phyloP scores from a whole-genome alignment of 208 protist species.

The Leishmania gerbilli region DNA sequence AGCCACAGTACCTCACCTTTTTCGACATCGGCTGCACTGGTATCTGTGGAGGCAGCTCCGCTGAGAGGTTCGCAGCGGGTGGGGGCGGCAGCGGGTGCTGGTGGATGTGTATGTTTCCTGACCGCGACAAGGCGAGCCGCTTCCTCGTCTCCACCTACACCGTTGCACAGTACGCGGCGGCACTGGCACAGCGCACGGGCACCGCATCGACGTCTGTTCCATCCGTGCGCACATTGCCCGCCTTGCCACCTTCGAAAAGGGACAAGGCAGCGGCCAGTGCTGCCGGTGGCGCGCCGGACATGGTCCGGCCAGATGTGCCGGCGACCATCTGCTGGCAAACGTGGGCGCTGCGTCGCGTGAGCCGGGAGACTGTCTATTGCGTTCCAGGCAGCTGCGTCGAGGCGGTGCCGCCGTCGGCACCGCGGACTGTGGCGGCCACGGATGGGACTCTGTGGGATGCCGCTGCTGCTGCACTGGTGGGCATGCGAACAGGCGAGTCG shows the following conservation, averaged over 20 bases:
- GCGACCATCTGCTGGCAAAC: slow-evolving; percentile 18
- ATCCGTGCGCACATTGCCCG: slow-evolving; percentile 20
- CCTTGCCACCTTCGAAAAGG: no score
- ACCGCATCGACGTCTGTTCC: slow-evolving; percentile 6
- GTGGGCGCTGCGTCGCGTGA: slow-evolving; percentile 50
- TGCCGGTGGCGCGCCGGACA: not conserved
- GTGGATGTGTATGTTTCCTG: slow-evolving; percentile 40
- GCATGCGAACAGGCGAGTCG: slow-evolving; percentile 44
- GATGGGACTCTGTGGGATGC: slow-evolving; percentile 41
- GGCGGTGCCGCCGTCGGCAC: slow-evolving; percentile 37
- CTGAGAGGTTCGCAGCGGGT: not conserved
- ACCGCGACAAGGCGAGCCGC: slow-evolving; percentile 26
- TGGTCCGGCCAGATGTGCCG: slow-evolving; percentile 1
- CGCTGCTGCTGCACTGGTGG: slow-evolving; percentile 47
- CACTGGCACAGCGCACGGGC: slow-evolving; percentile 9
- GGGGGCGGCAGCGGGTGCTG: slow-evolving; percentile 8
- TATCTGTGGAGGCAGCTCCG: not conserved
- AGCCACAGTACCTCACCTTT: slow-evolving; percentile 28
- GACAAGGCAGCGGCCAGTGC: not conserved
- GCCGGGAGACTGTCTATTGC: slow-evolving; percentile 35
- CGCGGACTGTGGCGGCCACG: slow-evolving; percentile 38
- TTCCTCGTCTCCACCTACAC: slow-evolving; percentile 55
- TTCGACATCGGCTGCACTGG: not conserved
- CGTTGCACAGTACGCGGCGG: slow-evolving; percentile 33
- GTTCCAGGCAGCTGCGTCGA: slow-evolving; percentile 43